These are phyloP conservation scores for Phytopythium cucurbitacearum DNA, from an alignment of 352 stramenopile genomes.

Conservation along the genomic window DNA sequence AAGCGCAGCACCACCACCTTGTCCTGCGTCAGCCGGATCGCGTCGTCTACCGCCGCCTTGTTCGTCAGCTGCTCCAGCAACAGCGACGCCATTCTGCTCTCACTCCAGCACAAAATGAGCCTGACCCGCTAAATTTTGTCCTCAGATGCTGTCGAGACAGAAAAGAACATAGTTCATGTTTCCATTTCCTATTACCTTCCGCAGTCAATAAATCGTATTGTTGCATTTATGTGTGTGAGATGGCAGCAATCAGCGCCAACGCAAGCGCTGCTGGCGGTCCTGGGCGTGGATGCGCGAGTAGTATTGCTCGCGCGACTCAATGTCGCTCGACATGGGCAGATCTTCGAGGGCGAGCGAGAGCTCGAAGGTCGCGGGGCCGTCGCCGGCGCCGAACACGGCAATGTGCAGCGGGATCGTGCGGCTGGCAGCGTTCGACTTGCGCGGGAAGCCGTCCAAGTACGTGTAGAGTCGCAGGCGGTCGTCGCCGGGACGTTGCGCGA, in stretches of 20 bases:
- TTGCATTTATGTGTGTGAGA: not conserved
- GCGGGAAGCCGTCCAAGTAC: constrained; percentile 76
- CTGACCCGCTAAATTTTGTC: too few species aligned
- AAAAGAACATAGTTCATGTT: too few species aligned
- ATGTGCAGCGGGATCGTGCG: constrained; percentile 71
- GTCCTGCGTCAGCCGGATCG: constrained; percentile 74
- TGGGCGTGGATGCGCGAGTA: constrained; percentile 46
- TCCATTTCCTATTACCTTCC: too few species aligned
- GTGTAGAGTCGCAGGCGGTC: constrained; percentile 66
- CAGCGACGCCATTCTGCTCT: constrained; percentile 49
- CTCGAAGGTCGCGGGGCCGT: constrained; percentile 28
- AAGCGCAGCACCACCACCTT: constrained; percentile 85
- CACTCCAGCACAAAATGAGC: not conserved
- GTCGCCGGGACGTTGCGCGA: constrained; percentile 50
- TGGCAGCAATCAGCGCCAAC: not conserved
- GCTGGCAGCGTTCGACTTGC: constrained; percentile 32
- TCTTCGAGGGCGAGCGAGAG: constrained; percentile 59
- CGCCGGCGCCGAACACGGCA: constrained; percentile 45
- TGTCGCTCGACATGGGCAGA: constrained; percentile 45
- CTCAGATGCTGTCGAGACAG: too few species aligned
- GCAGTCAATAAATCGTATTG: too few species aligned
- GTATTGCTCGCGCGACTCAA: constrained; percentile 38
- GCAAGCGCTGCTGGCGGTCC: constrained; percentile 12
- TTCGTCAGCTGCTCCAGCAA: constrained; percentile 58
- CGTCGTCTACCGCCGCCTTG: constrained; percentile 70